Conservation (phyloP, 2,329 filamentous ascomycete genomes). For the Neofusicoccum cordaticola region DNA sequence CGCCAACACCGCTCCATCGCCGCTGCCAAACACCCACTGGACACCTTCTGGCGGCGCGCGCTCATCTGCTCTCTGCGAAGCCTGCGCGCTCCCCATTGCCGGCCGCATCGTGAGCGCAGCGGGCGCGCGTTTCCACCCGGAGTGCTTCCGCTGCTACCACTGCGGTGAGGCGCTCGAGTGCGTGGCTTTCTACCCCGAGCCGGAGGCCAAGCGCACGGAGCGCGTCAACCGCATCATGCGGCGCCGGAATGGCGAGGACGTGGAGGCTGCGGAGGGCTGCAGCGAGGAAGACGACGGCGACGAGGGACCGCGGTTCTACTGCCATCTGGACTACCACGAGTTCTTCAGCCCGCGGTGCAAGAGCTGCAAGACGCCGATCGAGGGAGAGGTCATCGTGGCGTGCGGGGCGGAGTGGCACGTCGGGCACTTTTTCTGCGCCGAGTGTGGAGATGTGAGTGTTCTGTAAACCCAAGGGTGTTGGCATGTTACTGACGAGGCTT, state of each 20-base stretch:
- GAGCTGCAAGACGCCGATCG: constrained; percentile 93
- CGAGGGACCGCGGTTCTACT: constrained; percentile 76
- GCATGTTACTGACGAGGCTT: constrained; percentile 16
- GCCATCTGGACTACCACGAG: constrained; percentile 98
- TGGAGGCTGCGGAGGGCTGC: constrained; percentile 62
- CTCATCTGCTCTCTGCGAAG: constrained; percentile 73
- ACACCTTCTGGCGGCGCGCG: constrained; percentile 45
- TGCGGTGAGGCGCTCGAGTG: constrained; percentile 88
- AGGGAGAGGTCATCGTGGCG: constrained; percentile 90
- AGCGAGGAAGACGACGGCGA: constrained; percentile 60
- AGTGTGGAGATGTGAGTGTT: constrained; percentile 74
- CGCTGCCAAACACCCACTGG: constrained; percentile 42
- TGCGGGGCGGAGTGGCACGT: constrained; percentile 96
- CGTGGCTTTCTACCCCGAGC: constrained; percentile 94
- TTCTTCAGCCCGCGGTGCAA: constrained; percentile 89
- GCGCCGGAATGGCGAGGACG: constrained; percentile 52
- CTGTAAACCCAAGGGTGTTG: background rate
- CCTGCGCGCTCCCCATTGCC: constrained; percentile 80
- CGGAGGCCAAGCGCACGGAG: constrained; percentile 65
- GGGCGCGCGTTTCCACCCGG: constrained; percentile 82
- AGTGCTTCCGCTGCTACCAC: constrained; percentile 86
- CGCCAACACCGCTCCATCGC: constrained; percentile 31
- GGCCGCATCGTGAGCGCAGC: constrained; percentile 85
- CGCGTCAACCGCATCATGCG: constrained; percentile 71
- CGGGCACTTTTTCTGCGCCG: constrained; percentile 97